A percentile compares a stretch with the other conserved stretches of the same genome.
phyloP scores from a whole-genome alignment of 495 filamentous ascomycete genomes.

The Wilcoxina mikolae region DNA sequence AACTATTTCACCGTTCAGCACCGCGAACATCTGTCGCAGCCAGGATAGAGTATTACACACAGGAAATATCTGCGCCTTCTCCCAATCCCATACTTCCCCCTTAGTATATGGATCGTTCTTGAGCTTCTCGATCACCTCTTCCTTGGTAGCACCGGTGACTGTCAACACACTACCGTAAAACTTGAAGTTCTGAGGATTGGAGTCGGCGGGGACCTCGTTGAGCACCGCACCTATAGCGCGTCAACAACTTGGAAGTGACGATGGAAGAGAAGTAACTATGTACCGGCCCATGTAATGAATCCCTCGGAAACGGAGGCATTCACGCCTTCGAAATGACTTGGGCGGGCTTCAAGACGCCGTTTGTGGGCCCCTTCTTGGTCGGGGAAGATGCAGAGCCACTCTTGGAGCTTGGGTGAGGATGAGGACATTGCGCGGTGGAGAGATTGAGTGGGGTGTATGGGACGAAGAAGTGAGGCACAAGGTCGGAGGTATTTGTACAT shows the following conservation, averaged over 20 bases:
- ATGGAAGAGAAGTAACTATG: slow-evolving; percentile 8
- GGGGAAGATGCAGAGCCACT: slow-evolving; percentile 77
- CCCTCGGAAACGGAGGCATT: slow-evolving; percentile 34
- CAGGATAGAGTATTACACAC: not conserved
- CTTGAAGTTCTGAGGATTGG: slow-evolving; percentile 33
- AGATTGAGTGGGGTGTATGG: slow-evolving; percentile 3
- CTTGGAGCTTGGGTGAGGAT: slow-evolving; percentile 39
- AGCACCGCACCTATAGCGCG: slow-evolving; percentile 48
- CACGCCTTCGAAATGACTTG: slow-evolving; percentile 43
- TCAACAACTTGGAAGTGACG: slow-evolving; percentile 1
- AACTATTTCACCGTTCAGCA: slow-evolving; percentile 15
- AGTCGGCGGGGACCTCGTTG: slow-evolving; percentile 47
- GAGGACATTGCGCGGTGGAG: slow-evolving; percentile 1
- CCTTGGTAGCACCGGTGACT: slow-evolving; percentile 45
- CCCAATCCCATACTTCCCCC: slow-evolving; percentile 69
- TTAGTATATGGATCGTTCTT: slow-evolving; percentile 56
- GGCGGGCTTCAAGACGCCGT: slow-evolving; percentile 58
- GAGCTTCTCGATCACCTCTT: slow-evolving; percentile 51
- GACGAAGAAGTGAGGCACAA: slow-evolving; percentile 3
- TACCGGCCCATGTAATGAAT: slow-evolving; percentile 44
- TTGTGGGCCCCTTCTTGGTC: slow-evolving; percentile 53
- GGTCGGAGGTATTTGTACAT: slow-evolving; percentile 4
- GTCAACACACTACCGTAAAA: slow-evolving; percentile 61
- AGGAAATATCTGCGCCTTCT: slow-evolving; percentile 36
- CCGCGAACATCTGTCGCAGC: not conserved